phyloP scores from a whole-genome alignment of 106 monocot genomes.

The Dioscorea alata region DNA sequence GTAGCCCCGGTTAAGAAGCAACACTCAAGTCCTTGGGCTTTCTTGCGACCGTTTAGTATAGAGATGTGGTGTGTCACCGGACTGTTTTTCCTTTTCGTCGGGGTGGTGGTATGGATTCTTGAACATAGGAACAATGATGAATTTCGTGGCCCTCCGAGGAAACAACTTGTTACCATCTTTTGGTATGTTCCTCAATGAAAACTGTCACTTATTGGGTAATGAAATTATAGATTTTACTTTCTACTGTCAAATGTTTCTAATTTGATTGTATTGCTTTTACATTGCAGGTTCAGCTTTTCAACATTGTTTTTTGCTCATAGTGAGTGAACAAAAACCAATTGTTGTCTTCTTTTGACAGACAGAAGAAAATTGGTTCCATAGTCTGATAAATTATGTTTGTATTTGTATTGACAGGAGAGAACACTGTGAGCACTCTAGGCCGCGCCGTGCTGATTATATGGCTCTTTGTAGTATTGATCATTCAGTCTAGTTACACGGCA shows the following conservation, averaged over 20 bases:
- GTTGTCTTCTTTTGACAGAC: not conserved
- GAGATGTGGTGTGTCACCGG: conserved; percentile 35
- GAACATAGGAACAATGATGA: conserved; percentile 39
- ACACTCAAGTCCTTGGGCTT: conserved; percentile 20
- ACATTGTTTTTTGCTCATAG: conserved; percentile 37
- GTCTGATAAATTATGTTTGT: not conserved
- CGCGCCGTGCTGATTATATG: conserved; percentile 13
- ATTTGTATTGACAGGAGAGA: conserved; percentile 4
- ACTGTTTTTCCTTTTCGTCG: conserved; percentile 25
- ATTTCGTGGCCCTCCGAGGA: conserved; percentile 28
- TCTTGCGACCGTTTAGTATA: conserved; percentile 24
- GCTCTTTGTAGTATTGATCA: conserved; percentile 18
- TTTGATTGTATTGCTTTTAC: not conserved
- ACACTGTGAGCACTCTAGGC: conserved; percentile 10
- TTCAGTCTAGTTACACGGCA: conserved; percentile 16
- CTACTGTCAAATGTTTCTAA: no score
- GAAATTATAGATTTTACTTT: no score
- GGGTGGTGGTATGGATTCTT: conserved; percentile 34
- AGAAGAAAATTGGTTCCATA: not conserved
- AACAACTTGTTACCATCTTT: conserved; percentile 28
- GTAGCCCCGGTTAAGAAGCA: conserved; percentile 13
- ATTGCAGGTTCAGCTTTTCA: conserved; percentile 38
- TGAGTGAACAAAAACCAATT: conserved; percentile 6
- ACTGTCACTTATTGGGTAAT: no score
- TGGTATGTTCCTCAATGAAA: conserved; percentile 11